Evolutionary conservation across 2,329 filamentous ascomycete species (phyloP).

Genomic region (Zymoseptoria passerinii): DNA sequence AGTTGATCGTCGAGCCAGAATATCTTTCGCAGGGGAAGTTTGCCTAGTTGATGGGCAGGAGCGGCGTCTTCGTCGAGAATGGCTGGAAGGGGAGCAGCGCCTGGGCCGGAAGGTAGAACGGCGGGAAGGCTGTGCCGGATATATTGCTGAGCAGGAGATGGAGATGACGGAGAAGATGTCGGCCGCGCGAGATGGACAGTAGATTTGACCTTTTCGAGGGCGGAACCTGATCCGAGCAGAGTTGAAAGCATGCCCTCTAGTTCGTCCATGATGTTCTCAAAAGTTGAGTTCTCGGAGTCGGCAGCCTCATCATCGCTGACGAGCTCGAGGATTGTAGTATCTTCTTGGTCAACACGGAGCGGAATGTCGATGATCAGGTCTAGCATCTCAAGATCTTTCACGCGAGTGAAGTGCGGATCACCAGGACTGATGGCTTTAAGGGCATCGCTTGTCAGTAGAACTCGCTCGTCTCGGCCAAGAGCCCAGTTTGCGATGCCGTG

Average conservation of each 20-base stretch:
- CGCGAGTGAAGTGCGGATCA: slow-evolving; percentile 75
- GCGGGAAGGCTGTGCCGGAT: slow-evolving; percentile 38
- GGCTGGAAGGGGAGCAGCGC: slow-evolving; percentile 59
- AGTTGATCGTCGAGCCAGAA: slow-evolving; percentile 63
- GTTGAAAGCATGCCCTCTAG: slow-evolving; percentile 33
- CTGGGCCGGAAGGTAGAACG: slow-evolving; percentile 50
- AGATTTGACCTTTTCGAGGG: neutral
- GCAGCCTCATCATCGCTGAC: slow-evolving; percentile 7
- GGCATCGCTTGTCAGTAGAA: slow-evolving; percentile 69
- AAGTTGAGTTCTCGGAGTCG: slow-evolving; percentile 20
- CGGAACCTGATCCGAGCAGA: slow-evolving; percentile 1
- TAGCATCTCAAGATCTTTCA: slow-evolving; percentile 63
- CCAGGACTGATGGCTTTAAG: slow-evolving; percentile 58
- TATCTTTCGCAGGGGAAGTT: slow-evolving; percentile 37
- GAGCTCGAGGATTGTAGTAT: neutral
- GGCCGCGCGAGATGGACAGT: neutral
- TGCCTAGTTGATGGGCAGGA: slow-evolving; percentile 38
- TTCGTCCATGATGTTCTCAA: slow-evolving; percentile 43
- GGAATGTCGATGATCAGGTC: slow-evolving; percentile 60
- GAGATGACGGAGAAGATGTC: slow-evolving; percentile 1
- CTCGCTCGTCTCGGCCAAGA: slow-evolving; percentile 78
- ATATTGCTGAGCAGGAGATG: slow-evolving; percentile 22
- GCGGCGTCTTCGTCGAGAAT: slow-evolving; percentile 20
- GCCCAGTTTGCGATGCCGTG: slow-evolving; percentile 72
- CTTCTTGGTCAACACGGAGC: neutral